Percentiles rank a stretch among this genome's conserved stretches.
Evolutionary conservation across 1,284 basidiomycete species (phyloP).

Genomic region (Apiotrichum sp.): DNA sequence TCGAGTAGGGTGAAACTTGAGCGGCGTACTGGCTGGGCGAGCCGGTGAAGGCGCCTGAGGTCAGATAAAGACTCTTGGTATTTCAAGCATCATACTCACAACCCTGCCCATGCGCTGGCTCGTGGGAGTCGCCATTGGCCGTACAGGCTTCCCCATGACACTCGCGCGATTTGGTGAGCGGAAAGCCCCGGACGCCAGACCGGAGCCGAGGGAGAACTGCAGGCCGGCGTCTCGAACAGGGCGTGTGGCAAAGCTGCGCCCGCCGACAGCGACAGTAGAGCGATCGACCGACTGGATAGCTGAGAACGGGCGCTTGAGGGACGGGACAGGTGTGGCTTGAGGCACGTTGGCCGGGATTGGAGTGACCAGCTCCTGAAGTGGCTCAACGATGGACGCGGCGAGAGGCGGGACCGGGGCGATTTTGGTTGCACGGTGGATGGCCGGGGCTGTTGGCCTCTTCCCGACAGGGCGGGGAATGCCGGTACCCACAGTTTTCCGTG

Average conservation of each 20-base stretch:
- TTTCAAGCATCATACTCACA: too few relatives aligned
- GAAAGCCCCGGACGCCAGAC: background rate
- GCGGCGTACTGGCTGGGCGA: too few relatives aligned
- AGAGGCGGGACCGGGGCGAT: too few relatives aligned
- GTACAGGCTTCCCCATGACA: background rate
- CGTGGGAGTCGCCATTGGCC: background rate
- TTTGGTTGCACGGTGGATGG: background rate
- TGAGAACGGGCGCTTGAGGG: constrained; percentile 5
- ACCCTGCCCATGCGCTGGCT: background rate
- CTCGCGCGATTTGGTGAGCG: background rate
- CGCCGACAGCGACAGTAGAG: background rate
- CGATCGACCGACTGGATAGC: background rate
- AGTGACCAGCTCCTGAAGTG: background rate
- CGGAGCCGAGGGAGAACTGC: background rate
- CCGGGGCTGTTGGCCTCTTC: background rate
- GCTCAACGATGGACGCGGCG: background rate
- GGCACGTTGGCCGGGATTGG: background rate
- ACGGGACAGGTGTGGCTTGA: background rate
- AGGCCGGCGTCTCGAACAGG: background rate
- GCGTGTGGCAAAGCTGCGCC: background rate
- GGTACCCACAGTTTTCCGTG: background rate
- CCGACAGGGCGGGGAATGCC: background rate
- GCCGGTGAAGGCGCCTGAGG: too few relatives aligned
- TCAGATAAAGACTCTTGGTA: too few relatives aligned
- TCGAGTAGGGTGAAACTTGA: too few relatives aligned